These are phyloP conservation scores for Oenanthe sinensis DNA, from an alignment of 129 eudicot genomes.

Conservation along the genomic window DNA sequence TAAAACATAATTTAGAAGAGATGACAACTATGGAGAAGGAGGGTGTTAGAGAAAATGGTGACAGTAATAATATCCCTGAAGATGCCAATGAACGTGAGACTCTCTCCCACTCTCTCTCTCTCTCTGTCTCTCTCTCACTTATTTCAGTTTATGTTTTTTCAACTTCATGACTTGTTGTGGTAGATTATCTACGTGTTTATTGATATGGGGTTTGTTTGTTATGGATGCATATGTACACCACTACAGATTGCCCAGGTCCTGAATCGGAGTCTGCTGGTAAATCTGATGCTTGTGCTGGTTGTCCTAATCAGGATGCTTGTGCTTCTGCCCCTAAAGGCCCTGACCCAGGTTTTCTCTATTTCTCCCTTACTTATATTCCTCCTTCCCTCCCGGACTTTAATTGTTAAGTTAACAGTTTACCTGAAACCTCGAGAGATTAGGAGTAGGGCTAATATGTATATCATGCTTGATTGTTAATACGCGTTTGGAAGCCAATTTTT, in stretches of 20 bases:
- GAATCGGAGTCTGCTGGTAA: slow-evolving; percentile 82
- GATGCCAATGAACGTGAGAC: slow-evolving; percentile 82
- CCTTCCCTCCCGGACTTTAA: background rate
- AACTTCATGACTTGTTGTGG: background rate
- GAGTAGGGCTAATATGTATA: background rate
- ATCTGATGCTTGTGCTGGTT: slow-evolving; percentile 73
- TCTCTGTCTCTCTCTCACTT: background rate
- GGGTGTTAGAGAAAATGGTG: slow-evolving; percentile 24
- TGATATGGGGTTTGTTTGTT: background rate
- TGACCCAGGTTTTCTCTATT: slow-evolving; percentile 41
- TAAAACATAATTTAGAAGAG: background rate
- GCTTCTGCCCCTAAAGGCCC: slow-evolving; percentile 99
- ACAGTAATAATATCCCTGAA: slow-evolving; percentile 57
- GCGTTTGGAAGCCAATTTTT: too few species aligned
- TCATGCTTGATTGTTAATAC: background rate
- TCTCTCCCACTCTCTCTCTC: background rate
- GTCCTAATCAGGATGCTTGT: slow-evolving; percentile 91
- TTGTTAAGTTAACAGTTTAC: background rate
- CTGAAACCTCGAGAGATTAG: too few species aligned
- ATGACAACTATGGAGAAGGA: background rate
- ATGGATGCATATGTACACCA: too few species aligned
- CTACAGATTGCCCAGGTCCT: slow-evolving; percentile 88
- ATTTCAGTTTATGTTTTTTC: background rate
- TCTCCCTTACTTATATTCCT: background rate
- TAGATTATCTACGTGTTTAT: background rate